Conservation (phyloP, 345 rosid genomes). For the Eucalyptus tenuipes region DNA sequence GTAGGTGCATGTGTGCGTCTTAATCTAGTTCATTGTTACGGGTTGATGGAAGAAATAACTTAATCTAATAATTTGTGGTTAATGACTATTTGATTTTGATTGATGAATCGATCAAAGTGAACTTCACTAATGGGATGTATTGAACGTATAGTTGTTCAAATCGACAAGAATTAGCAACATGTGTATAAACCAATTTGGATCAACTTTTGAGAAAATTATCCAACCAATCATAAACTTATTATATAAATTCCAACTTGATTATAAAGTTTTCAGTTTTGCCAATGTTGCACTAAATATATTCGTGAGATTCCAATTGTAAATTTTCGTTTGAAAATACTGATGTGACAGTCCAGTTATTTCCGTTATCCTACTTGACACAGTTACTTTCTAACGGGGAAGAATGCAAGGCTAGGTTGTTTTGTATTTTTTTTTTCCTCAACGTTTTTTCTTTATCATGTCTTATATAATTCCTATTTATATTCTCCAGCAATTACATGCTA, state of each 20-base stretch:
- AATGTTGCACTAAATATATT: background rate
- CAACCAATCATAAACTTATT: accelerated
- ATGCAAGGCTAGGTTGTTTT: background rate
- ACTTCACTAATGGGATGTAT: background rate
- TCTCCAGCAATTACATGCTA: conserved; percentile 24
- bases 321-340: background rate
- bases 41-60: background rate
- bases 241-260: background rate
- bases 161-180: background rate
- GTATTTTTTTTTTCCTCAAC: background rate
- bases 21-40: background rate
- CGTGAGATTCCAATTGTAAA: accelerated
- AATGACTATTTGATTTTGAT: background rate
- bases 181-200: background rate
- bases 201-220: background rate
- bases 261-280: background rate
- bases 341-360: accelerated
- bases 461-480: background rate
- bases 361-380: accelerated
- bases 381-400: accelerated
- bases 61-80: background rate
- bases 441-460: background rate
- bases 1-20: background rate
- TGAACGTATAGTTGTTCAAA: accelerated
- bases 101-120: background rate